Evolutionary conservation across 495 filamentous ascomycete genomes (phyloP).

Genomic region (Cercophora samala): DNA sequence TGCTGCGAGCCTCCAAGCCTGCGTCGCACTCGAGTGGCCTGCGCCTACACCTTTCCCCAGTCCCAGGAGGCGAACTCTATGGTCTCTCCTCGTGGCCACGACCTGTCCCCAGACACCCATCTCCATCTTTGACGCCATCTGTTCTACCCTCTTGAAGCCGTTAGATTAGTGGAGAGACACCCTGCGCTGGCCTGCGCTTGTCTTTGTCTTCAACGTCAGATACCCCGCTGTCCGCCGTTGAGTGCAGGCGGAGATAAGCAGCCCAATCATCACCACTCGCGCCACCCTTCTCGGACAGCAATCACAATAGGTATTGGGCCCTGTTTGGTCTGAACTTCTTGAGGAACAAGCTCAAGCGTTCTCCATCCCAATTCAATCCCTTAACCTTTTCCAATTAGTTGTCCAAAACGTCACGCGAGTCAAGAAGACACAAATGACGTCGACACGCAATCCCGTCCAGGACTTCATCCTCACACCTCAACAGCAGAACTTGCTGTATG

Average conservation of each 20-base stretch:
- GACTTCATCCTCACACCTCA: slow-evolving; percentile 66
- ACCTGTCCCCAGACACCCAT: neutral
- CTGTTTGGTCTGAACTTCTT: neutral
- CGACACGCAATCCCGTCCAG: slow-evolving; percentile 40
- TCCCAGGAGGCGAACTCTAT: neutral
- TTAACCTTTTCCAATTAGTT: neutral
- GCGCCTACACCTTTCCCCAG: neutral
- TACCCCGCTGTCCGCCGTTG: slow-evolving; percentile 9
- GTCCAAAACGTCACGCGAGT: slow-evolving; percentile 11
- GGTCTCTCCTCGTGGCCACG: neutral
- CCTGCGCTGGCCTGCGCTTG: neutral
- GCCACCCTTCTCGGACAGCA: neutral
- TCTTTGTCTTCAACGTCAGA: slow-evolving; percentile 9
- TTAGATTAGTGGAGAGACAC: slow-evolving; percentile 7
- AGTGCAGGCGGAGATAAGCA: slow-evolving; percentile 14
- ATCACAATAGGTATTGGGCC: neutral
- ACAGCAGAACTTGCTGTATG: slow-evolving; percentile 83
- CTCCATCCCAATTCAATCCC: neutral
- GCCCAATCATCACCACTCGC: neutral
- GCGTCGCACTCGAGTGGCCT: neutral
- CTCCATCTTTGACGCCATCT: neutral
- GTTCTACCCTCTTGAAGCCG: too few relatives aligned
- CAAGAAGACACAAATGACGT: slow-evolving; percentile 43
- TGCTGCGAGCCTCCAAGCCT: neutral
- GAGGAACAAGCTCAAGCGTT: neutral